Conservation (phyloP, 306 rosid species). For the Prunus mira region DNA sequence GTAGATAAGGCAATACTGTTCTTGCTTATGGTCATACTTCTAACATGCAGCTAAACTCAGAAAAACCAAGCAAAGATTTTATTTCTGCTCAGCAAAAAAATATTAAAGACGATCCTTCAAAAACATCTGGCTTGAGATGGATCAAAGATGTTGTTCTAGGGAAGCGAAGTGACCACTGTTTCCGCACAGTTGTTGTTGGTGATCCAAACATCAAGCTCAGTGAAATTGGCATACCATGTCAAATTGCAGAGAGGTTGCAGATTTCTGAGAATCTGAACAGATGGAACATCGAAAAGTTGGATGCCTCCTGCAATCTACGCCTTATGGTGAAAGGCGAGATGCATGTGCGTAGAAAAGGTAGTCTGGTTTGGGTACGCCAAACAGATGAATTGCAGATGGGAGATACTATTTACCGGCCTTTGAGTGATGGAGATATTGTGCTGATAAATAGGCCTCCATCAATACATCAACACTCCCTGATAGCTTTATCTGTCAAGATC, state of each 20-base stretch:
- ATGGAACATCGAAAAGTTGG: slow-evolving; percentile 57
- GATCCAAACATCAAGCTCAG: slow-evolving; percentile 78
- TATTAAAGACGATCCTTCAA: slow-evolving; percentile 61
- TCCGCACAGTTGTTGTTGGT: slow-evolving; percentile 83
- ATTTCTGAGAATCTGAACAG: slow-evolving; percentile 64
- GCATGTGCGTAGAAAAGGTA: slow-evolving; percentile 56
- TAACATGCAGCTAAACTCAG: slow-evolving; percentile 69
- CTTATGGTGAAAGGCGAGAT: slow-evolving; percentile 62
- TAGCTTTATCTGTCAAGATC: slow-evolving; percentile 65
- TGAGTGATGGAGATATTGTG: slow-evolving; percentile 69
- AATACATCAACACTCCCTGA: slow-evolving; percentile 86
- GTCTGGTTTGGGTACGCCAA: slow-evolving; percentile 33
- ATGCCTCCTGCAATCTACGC: slow-evolving; percentile 49
- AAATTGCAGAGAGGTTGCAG: slow-evolving; percentile 74
- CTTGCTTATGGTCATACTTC: slow-evolving; percentile 35
- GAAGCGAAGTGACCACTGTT: slow-evolving; percentile 80
- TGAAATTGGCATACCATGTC: slow-evolving; percentile 82
- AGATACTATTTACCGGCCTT: slow-evolving; percentile 69
- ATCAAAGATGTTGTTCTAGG: slow-evolving; percentile 91
- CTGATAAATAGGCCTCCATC: slow-evolving; percentile 96
- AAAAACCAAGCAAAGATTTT: slow-evolving; percentile 46
- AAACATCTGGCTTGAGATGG: slow-evolving; percentile 87
- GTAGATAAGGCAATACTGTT: slow-evolving; percentile 17
- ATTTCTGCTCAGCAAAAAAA: slow-evolving; percentile 45
- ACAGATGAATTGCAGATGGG: slow-evolving; percentile 57